Evolutionary conservation across 441 rosid species (phyloP).

Genomic region (Gossypium gossypioides): DNA sequence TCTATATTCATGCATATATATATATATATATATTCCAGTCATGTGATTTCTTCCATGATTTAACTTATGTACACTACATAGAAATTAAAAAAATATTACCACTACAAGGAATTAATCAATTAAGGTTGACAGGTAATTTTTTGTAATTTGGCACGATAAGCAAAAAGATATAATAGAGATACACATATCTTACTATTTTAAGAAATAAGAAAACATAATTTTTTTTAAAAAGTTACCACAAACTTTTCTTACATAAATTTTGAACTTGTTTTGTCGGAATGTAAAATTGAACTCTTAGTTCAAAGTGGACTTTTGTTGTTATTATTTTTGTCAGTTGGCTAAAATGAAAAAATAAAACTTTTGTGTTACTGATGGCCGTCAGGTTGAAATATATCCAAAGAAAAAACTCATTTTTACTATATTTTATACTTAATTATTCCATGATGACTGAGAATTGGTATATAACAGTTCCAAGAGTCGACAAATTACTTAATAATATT

Average conservation of each 20-base stretch:
- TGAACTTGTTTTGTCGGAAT: constrained; percentile 30
- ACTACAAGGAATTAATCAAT: background rate
- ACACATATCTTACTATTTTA: background rate
- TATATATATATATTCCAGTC: background rate
- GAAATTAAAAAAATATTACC: background rate
- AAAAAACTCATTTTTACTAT: background rate
- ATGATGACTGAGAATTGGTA: background rate
- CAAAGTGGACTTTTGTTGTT: constrained; percentile 27
- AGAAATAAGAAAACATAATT: background rate
- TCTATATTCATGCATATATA: background rate
- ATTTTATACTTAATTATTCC: background rate
- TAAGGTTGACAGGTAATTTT: background rate
- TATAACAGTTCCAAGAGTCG: background rate
- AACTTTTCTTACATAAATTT: background rate
- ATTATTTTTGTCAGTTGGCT: constrained; percentile 15
- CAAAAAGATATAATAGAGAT: background rate
- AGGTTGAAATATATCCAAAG: background rate
- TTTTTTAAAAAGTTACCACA: background rate
- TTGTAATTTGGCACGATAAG: background rate
- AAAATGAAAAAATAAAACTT: constrained; percentile 8
- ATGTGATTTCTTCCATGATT: background rate
- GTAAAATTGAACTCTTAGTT: constrained; percentile 21
- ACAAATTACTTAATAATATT: background rate
- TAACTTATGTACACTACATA: background rate
- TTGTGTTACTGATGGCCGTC: constrained; percentile 15